These are phyloP conservation scores for Chloris gayana DNA, from an alignment of 176 grass and related monocot species.

Conservation along the genomic window DNA sequence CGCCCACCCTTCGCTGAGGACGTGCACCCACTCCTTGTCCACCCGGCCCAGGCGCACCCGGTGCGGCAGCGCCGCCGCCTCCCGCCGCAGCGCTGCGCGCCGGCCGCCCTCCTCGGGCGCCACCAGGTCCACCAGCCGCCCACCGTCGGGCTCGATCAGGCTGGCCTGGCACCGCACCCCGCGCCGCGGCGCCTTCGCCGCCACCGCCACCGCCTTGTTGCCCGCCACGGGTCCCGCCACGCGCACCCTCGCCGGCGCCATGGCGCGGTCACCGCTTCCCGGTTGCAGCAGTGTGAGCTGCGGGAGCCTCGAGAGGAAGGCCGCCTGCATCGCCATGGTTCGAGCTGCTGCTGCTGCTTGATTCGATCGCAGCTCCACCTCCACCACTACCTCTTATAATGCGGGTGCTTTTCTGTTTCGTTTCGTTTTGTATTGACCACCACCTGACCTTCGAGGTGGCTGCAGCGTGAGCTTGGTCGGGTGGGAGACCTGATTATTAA, in stretches of 20 bases:
- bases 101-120: conserved; percentile 55
- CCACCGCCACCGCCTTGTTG: background rate
- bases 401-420: background rate
- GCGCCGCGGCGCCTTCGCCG: background rate
- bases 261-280: background rate
- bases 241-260: conserved; percentile 18
- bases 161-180: conserved; percentile 39
- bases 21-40: conserved; percentile 88
- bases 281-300: conserved; percentile 29
- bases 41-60: conserved; percentile 58
- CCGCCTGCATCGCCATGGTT: conserved; percentile 58
- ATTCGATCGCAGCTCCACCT: background rate
- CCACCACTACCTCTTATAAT: conserved; percentile 32
- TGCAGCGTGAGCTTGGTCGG: conserved; percentile 4
- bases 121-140: conserved; percentile 82
- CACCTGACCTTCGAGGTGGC: conserved; percentile 31
- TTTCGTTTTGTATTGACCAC: background rate
- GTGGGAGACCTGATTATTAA: background rate
- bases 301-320: conserved; percentile 35
- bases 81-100: conserved; percentile 48
- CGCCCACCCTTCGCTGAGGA: conserved; percentile 97
- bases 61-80: conserved; percentile 66
- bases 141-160: conserved; percentile 95
- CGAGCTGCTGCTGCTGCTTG: background rate
- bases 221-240: background rate